Evolutionary conservation across 495 filamentous ascomycete species (phyloP).

Genomic region (Friedmanniomyces simplex): DNA sequence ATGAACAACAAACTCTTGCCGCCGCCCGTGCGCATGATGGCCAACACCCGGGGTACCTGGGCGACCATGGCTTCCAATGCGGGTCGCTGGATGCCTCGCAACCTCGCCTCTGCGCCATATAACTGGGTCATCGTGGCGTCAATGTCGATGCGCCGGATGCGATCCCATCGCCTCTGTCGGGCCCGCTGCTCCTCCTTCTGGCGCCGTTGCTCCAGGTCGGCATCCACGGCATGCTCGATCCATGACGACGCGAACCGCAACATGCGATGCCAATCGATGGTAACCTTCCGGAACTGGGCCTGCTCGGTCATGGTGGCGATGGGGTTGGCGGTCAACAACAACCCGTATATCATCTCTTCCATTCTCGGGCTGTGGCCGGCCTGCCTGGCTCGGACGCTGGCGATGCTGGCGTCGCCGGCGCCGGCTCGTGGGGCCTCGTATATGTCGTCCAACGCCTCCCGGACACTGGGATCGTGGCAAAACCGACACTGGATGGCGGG

Average conservation of each 20-base stretch:
- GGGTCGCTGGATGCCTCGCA: background rate
- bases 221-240: background rate
- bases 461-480: background rate
- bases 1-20: slow-evolving; percentile 15
- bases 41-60: background rate
- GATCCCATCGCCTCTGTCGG: too few species aligned
- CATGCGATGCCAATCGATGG: slow-evolving; percentile 4
- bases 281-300: slow-evolving; percentile 1
- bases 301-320: background rate
- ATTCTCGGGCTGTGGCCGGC: background rate
- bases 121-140: too few species aligned
- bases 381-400: background rate
- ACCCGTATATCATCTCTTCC: slow-evolving; percentile 4
- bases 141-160: too few species aligned
- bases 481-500: slow-evolving; percentile 3
- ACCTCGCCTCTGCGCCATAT: background rate
- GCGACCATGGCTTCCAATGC: background rate
- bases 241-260: slow-evolving; percentile 8
- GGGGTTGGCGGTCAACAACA: background rate
- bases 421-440: background rate
- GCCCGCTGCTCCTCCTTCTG: too few species aligned
- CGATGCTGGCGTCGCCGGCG: background rate
- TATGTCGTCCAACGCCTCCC: background rate
- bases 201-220: too few species aligned
- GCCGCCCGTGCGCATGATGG: slow-evolving; percentile 4